phyloP scores from a whole-genome alignment of 2,329 filamentous ascomycete genomes.

The Colletotrichum truncatum region DNA sequence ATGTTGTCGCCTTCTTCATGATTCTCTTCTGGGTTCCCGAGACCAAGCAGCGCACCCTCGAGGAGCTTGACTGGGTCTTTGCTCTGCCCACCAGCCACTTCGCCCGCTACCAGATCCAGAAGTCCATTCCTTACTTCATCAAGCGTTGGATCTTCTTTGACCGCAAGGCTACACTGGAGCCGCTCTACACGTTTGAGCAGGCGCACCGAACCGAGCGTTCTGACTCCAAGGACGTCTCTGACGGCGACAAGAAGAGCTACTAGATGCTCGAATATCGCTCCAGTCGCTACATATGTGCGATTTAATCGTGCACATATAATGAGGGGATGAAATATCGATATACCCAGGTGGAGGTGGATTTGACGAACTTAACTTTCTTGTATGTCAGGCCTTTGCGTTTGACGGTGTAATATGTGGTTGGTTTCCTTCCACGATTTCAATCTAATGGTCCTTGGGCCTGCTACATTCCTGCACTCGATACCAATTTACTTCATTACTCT shows the following conservation, averaged over 20 bases:
- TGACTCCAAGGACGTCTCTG: conserved; percentile 13
- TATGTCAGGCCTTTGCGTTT: not conserved
- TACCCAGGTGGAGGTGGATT: conserved; percentile 22
- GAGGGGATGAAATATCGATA: not conserved
- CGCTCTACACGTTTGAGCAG: conserved; percentile 50
- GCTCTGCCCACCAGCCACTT: conserved; percentile 43
- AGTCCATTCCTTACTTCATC: conserved; percentile 44
- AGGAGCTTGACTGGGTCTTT: conserved; percentile 54
- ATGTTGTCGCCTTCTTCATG: conserved; percentile 62
- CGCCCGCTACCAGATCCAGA: conserved; percentile 42
- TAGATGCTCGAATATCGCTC: not conserved
- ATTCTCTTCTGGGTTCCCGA: conserved; percentile 67
- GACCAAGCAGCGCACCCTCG: conserved; percentile 57
- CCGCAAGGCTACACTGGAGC: conserved; percentile 45
- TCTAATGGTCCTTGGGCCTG: not conserved
- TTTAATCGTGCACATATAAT: not conserved
- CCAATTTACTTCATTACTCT: not conserved
- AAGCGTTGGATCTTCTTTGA: conserved; percentile 40
- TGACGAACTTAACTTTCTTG: conserved; percentile 8
- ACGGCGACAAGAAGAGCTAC: conserved; percentile 26
- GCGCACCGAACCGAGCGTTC: conserved; percentile 1
- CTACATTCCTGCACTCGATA: not conserved
- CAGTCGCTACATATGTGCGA: not conserved
- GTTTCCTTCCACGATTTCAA: not conserved
- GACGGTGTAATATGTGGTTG: not conserved